phyloP scores from a whole-genome alignment of 371 early-diverging fungal genomes.

The Choanephora cucurbitarum region DNA sequence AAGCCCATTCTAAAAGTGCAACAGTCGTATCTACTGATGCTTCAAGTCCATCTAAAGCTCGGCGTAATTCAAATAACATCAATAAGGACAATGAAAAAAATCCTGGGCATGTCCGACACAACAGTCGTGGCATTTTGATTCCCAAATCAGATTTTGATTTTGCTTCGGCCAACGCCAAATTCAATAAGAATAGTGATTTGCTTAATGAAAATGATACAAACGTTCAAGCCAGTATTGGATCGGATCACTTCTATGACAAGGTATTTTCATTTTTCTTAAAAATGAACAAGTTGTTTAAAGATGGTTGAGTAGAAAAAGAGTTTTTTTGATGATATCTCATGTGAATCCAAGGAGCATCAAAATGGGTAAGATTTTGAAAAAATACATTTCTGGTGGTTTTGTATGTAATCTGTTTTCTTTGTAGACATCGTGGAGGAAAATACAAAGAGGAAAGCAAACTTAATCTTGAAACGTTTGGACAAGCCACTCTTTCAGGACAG shows the following conservation, averaged over 20 bases:
- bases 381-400: neutral
- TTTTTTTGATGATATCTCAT: slow-evolving; percentile 97
- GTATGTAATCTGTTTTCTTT: neutral
- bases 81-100: too few species aligned
- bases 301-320: slow-evolving; percentile 53
- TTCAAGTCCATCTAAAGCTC: too few species aligned
- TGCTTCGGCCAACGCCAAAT: slow-evolving; percentile 89
- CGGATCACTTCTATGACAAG: slow-evolving; percentile 59
- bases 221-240: slow-evolving; percentile 26
- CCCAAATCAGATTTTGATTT: slow-evolving; percentile 94
- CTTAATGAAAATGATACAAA: slow-evolving; percentile 46
- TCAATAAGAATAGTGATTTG: slow-evolving; percentile 65
- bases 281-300: neutral
- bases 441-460: slow-evolving; percentile 80
- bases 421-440: slow-evolving; percentile 67
- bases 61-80: too few species aligned
- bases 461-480: slow-evolving; percentile 94
- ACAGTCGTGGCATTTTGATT: neutral
- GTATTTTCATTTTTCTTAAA: neutral
- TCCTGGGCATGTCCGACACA: neutral
- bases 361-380: neutral
- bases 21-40: too few species aligned
- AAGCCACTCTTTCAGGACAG: slow-evolving; percentile 57
- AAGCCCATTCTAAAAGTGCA: too few species aligned
- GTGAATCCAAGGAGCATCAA: slow-evolving; percentile 32